Percentiles rank a stretch among this genome's conserved stretches.
These are phyloP conservation scores for Claviceps paspali DNA, from an alignment of 2,329 filamentous ascomycete genomes.

Conservation along the genomic window DNA sequence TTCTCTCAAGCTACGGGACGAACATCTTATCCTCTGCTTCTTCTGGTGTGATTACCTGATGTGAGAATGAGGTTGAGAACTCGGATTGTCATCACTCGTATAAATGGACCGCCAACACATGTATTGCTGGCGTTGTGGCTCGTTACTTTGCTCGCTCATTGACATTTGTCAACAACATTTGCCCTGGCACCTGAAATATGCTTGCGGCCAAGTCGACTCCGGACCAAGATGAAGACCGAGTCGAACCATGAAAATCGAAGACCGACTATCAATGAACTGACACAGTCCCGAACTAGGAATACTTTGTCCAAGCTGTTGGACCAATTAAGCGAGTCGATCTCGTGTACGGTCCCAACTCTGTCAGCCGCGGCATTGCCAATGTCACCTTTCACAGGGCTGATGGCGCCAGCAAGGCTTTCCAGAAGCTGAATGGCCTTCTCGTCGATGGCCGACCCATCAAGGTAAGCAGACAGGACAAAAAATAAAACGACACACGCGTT, in stretches of 20 bases:
- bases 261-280: constrained; percentile 43
- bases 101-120: too few relatives aligned
- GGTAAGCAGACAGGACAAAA: too few relatives aligned
- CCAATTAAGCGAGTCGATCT: constrained; percentile 83
- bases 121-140: constrained; percentile 1
- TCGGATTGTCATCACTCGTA: too few relatives aligned
- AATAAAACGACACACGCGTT: too few relatives aligned
- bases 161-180: not conserved
- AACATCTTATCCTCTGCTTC: not conserved
- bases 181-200: not conserved
- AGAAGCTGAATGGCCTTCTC: constrained; percentile 71
- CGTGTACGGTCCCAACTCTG: constrained; percentile 82
- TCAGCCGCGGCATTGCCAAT: constrained; percentile 82
- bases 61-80: too few relatives aligned
- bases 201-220: constrained; percentile 1
- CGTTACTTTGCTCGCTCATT: constrained; percentile 8
- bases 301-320: constrained; percentile 78
- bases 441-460: constrained; percentile 87
- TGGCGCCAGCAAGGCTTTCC: constrained; percentile 70
- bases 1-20: not conserved
- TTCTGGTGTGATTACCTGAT: constrained; percentile 2
- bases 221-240: constrained; percentile 17
- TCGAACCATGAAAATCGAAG: constrained; percentile 9
- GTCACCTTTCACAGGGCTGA: constrained; percentile 72
- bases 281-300: constrained; percentile 68